These are phyloP conservation scores for Grosmannia serpens DNA, from an alignment of 2,329 filamentous ascomycete species.

Conservation along the genomic window DNA sequence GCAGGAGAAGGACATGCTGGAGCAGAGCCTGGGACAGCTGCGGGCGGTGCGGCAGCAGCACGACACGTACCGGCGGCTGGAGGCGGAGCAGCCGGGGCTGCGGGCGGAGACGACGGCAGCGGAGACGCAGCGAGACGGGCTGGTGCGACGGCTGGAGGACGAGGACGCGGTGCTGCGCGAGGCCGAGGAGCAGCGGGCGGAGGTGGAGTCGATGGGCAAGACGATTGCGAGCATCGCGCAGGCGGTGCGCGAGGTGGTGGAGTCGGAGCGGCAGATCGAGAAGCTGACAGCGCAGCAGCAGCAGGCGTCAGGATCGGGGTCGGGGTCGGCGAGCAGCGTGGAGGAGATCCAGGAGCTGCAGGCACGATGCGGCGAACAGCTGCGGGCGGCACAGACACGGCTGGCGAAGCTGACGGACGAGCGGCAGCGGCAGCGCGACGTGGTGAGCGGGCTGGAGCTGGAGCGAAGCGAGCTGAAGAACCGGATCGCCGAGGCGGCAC, in stretches of 20 bases:
- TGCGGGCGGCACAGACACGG: slow-evolving; percentile 49
- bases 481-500: slow-evolving; percentile 57
- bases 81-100: slow-evolving; percentile 58
- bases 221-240: slow-evolving; percentile 66
- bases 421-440: slow-evolving; percentile 57
- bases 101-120: slow-evolving; percentile 42
- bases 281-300: slow-evolving; percentile 68
- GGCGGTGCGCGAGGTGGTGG: slow-evolving; percentile 57
- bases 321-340: slow-evolving; percentile 26
- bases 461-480: slow-evolving; percentile 64
- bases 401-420: slow-evolving; percentile 57
- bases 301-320: slow-evolving; percentile 35
- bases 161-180: slow-evolving; percentile 56
- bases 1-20: slow-evolving; percentile 47
- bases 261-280: slow-evolving; percentile 61
- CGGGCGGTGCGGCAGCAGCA: slow-evolving; percentile 55
- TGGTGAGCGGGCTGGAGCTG: slow-evolving; percentile 61
- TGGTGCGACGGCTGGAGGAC: slow-evolving; percentile 52
- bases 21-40: slow-evolving; percentile 45
- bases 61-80: slow-evolving; percentile 57
- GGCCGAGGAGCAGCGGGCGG: slow-evolving; percentile 40
- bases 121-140: slow-evolving; percentile 48
- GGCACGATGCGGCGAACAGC: slow-evolving; percentile 53
- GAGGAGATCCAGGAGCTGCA: slow-evolving; percentile 77
- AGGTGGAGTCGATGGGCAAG: slow-evolving; percentile 61